Evolutionary conservation across 148 eudicot genomes (phyloP), one percentile per base, ranked within the genome.

Genomic region (Rhododendron griersonianum): DNA sequence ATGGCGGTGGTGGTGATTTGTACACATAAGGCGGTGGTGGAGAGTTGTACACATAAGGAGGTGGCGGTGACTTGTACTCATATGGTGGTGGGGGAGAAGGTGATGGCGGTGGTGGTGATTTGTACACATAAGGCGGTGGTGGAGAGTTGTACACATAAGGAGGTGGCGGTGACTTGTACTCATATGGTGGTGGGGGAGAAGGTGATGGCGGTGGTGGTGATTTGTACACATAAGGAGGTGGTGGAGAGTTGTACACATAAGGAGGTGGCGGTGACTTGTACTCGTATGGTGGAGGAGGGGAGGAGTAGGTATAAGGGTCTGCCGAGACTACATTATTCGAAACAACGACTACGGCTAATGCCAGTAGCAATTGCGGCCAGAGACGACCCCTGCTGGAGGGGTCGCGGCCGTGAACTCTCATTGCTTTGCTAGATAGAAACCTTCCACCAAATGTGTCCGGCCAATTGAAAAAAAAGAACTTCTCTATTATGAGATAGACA

Each of bases 371-470:
- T 23, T 80, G 87, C 35, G 87, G 84, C 84, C 67, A 81, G 19
- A 41, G 18, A 6, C 55, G 80, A 69, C 84, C 84, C 59, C 84
- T 23, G 0, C 71, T 7, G 2, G 16, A 25, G 85, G 87, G 86
- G 79, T 65, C 90, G 83, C 65, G 87, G 57, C 83, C 78, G 82
- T 6, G 87, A 37, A 55, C 30, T 83, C 85, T 84, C 90, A 89
- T 89, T 30, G 21, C 63, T 80, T 11, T 41, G 45, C 45, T 41
- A 41, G 55, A 79, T 59, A 59, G 65, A 19, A 59, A 59, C 77
- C 8, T 47, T 67, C 74, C 33, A 80, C 81, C 74, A 69, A 75
- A 6, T 75, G 7, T 5, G 21, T 37, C 21, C 7, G 23, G 19
- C 75, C 16, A 39, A 7, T 75, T 18, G 21, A 15, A 55, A 55